phyloP scores from a whole-genome alignment of 495 filamentous ascomycete species.

The Penicillium argentinense region DNA sequence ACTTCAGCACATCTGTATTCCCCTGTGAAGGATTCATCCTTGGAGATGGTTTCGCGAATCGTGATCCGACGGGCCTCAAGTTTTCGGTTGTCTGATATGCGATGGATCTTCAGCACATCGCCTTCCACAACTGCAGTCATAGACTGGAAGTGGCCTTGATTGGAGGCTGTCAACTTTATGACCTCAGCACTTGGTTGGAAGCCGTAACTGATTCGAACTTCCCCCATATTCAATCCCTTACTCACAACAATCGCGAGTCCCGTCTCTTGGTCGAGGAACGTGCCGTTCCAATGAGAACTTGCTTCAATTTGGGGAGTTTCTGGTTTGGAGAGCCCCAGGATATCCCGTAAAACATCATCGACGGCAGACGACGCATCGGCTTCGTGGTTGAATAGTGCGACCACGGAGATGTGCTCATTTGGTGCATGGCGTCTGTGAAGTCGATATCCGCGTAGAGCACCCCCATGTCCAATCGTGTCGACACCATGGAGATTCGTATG shows the following conservation, averaged over 20 bases:
- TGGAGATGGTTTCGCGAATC: conserved; percentile 3
- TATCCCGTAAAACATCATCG: conserved; percentile 15
- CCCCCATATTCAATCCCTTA: conserved; percentile 12
- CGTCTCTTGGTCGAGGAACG: conserved; percentile 29
- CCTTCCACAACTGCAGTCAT: conserved; percentile 21
- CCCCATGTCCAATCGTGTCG: conserved; percentile 27
- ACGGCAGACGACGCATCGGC: conserved; percentile 13
- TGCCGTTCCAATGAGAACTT: conserved; percentile 18
- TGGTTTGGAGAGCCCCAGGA: conserved; percentile 14
- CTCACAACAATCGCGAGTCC: conserved; percentile 20
- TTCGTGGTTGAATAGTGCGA: conserved; percentile 33
- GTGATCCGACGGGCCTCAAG: conserved; percentile 23
- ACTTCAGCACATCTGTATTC: conserved; percentile 26
- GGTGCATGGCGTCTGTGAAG: conserved; percentile 27
- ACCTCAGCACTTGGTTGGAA: conserved; percentile 3
- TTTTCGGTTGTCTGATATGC: conserved; percentile 24
- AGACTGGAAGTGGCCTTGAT: conserved; percentile 2
- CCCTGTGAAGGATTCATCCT: conserved; percentile 15
- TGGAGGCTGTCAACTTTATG: conserved; percentile 10
- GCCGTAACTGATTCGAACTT: conserved; percentile 21
- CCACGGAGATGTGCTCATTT: conserved; percentile 25
- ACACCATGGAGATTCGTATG: conserved; percentile 15
- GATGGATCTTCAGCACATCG: conserved; percentile 21
- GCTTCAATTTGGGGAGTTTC: background rate
- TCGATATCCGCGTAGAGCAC: conserved; percentile 36